phyloP scores from a whole-genome alignment of 257 asterid genomes.

The Nicotiana attenuata region DNA sequence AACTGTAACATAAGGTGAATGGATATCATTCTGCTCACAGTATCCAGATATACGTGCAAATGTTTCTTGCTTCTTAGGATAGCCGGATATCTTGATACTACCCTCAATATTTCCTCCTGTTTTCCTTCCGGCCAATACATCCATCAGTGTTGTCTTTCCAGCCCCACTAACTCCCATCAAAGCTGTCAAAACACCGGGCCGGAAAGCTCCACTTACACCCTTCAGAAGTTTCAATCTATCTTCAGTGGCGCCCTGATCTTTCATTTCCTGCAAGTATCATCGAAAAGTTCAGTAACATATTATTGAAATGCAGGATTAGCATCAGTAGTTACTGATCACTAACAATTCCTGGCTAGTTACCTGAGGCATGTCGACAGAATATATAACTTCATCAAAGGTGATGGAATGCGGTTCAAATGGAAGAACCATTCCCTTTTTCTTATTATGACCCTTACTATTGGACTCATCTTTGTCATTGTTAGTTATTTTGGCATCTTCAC shows the following conservation, averaged over 20 bases:
- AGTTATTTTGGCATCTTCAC: neutral
- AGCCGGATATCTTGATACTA: conserved; percentile 6
- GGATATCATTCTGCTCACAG: conserved; percentile 18
- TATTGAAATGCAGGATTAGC: neutral
- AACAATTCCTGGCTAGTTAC: conserved; percentile 16
- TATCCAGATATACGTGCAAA: conserved; percentile 13
- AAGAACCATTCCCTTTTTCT: conserved; percentile 38
- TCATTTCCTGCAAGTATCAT: conserved; percentile 13
- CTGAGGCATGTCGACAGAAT: conserved; percentile 64
- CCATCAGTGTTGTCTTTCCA: conserved; percentile 15
- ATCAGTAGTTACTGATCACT: neutral
- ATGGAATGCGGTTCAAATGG: conserved; percentile 54
- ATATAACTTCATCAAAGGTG: conserved; percentile 38
- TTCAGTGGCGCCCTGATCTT: conserved; percentile 3
- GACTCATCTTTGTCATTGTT: neutral
- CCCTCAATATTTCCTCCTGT: conserved; percentile 15
- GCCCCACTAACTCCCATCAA: conserved; percentile 17
- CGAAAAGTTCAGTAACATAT: neutral
- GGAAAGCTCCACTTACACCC: conserved; percentile 9
- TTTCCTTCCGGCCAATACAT: conserved; percentile 14
- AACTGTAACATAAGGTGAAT: conserved; percentile 15
- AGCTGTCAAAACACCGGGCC: conserved; percentile 16
- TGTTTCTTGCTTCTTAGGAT: conserved; percentile 11
- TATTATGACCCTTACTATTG: neutral
- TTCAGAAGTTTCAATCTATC: conserved; percentile 9